phyloP scores from a whole-genome alignment of 2,329 filamentous ascomycete species.

The Xylaria multiplex region DNA sequence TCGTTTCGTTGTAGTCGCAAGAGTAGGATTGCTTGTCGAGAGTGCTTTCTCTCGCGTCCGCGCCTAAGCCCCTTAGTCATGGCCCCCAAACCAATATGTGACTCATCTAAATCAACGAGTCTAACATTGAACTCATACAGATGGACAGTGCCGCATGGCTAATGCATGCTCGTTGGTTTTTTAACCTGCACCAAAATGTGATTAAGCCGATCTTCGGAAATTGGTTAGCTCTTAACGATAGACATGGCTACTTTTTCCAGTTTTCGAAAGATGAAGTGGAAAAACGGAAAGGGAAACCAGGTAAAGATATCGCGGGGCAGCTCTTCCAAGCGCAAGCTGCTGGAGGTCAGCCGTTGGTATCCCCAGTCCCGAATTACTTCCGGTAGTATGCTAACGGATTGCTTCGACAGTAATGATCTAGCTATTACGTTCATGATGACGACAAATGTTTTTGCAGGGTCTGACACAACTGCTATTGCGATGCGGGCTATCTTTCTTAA shows the following conservation, averaged over 20 bases:
- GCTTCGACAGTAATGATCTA: conserved; percentile 5
- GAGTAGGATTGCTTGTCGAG: no score
- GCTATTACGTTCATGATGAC: conserved; percentile 32
- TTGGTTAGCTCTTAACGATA: conserved; percentile 31
- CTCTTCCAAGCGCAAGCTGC: conserved; percentile 17
- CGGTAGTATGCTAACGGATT: background rate
- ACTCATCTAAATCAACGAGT: no score
- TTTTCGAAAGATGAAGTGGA: conserved; percentile 4
- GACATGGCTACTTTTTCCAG: conserved; percentile 33
- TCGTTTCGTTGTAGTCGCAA: no score
- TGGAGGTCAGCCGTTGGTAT: background rate
- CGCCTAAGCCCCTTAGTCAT: no score
- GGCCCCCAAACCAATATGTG: no score
- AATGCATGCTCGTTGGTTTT: conserved; percentile 17
- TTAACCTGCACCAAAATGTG: conserved; percentile 12
- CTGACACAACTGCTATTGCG: conserved; percentile 27
- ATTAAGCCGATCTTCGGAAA: conserved; percentile 27
- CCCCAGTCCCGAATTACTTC: no score
- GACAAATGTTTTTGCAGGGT: conserved; percentile 33
- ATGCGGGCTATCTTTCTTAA: conserved; percentile 26
- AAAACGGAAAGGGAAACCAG: background rate
- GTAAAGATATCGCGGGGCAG: conserved; percentile 26
- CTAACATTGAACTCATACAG: no score
- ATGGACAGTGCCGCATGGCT: conserved; percentile 14
- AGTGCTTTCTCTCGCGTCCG: no score